Percentiles rank a stretch among this genome's conserved stretches.
These are phyloP conservation scores for Pisolithus orientalis DNA, from an alignment of 768 basidiomycete species.

Conservation along the genomic window DNA sequence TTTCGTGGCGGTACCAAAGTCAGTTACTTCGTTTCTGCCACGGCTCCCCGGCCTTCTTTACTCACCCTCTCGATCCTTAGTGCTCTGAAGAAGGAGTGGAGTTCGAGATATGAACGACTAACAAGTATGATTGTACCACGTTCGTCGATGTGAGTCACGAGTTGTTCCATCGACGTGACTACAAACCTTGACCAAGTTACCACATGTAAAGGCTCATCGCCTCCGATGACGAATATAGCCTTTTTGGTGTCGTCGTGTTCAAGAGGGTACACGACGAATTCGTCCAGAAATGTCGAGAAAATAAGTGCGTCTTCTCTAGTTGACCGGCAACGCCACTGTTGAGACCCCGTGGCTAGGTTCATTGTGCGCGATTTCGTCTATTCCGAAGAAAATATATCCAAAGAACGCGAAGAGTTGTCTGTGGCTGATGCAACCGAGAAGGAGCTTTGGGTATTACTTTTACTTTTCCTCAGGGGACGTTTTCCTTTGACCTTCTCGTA, in stretches of 20 bases:
- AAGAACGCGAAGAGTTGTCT: constrained; percentile 76
- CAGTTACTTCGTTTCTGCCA: constrained; percentile 20
- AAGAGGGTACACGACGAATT: constrained; percentile 89
- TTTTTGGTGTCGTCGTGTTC: constrained; percentile 87
- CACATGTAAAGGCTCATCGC: constrained; percentile 51
- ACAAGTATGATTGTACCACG: constrained; percentile 89
- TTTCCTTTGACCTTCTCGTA: neutral
- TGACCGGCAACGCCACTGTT: neutral
- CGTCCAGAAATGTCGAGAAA: constrained; percentile 88
- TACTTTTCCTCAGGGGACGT: neutral
- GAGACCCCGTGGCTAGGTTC: constrained; percentile 49
- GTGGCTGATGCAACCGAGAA: constrained; percentile 83
- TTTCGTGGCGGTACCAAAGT: constrained; percentile 94
- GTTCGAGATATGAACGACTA: constrained; percentile 80
- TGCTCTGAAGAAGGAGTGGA: constrained; percentile 83
- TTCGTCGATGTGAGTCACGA: constrained; percentile 64
- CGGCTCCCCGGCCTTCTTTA: neutral
- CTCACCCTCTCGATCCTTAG: constrained; percentile 34
- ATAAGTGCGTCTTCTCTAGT: constrained; percentile 56
- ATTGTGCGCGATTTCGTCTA: constrained; percentile 91
- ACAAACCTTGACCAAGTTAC: constrained; percentile 2
- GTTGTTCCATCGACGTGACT: constrained; percentile 7
- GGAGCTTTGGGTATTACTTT: constrained; percentile 79
- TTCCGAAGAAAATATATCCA: constrained; percentile 74
- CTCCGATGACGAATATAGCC: constrained; percentile 82